phyloP scores from a whole-genome alignment of 2,329 filamentous ascomycete species.

The Aspergillus proliferans region DNA sequence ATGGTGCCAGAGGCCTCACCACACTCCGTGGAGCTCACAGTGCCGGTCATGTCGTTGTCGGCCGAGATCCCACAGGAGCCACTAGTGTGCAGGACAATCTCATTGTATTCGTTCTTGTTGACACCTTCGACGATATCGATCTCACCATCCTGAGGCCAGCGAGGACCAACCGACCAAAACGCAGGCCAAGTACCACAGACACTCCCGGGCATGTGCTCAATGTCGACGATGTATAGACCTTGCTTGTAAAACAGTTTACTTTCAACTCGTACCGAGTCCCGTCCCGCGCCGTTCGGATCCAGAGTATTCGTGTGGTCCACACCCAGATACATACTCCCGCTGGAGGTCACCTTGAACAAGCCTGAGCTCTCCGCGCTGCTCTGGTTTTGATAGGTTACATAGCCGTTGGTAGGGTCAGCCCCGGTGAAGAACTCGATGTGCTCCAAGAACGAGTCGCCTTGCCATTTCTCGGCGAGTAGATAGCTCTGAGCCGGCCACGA shows the following conservation, averaged over 20 bases:
- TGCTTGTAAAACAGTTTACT: constrained; percentile 41
- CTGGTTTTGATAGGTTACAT: constrained; percentile 45
- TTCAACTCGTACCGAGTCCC: constrained; percentile 41
- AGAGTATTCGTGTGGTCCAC: constrained; percentile 37
- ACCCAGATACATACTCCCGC: constrained; percentile 38
- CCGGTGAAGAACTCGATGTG: constrained; percentile 46
- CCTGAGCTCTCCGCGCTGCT: constrained; percentile 30
- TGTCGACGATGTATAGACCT: constrained; percentile 43
- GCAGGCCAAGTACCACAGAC: constrained; percentile 49
- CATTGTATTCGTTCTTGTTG: constrained; percentile 38
- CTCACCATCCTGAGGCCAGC: constrained; percentile 41
- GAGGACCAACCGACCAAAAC: constrained; percentile 39
- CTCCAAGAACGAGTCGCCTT: constrained; percentile 43
- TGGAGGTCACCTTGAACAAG: constrained; percentile 29
- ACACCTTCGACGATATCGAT: constrained; percentile 51
- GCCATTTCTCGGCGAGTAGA: constrained; percentile 37
- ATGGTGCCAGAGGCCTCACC: constrained; percentile 35
- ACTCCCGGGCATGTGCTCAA: constrained; percentile 43
- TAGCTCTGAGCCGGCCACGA: constrained; percentile 21
- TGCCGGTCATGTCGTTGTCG: constrained; percentile 43
- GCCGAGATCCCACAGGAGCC: constrained; percentile 39
- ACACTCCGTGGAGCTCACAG: constrained; percentile 44
- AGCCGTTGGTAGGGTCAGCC: constrained; percentile 45
- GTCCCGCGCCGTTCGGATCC: constrained; percentile 31
- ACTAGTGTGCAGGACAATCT: constrained; percentile 47